Base-by-base conservation (phyloP, 768 basidiomycete species). In the Tulasnella sp. region DNA sequence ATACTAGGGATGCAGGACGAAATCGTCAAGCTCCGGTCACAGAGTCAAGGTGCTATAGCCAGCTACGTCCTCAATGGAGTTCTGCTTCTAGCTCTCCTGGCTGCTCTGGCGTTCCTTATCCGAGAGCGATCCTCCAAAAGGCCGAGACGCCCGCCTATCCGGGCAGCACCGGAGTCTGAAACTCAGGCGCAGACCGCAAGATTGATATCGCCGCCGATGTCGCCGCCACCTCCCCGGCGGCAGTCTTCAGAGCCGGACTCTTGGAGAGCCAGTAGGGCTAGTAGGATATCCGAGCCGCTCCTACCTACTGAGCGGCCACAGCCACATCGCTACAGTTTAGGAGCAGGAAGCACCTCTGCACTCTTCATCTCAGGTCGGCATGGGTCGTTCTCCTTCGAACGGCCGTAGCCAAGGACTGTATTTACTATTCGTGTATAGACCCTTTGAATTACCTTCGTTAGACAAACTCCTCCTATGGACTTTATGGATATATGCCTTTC, bases 1-100 rank as follows among this genome's bases (percentile, higher is more conserved):
- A 64, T 64, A 20, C 31, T 34, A 20, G 31, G n/a, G 3, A 31
- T 64, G 60, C 1, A 64, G 34, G 60, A 31, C 28, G n/a, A 64
- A 24, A 64, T 64, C 60, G 31, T 16, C 60, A 64, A 31, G 60
- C n/a, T 64, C 12, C 4, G 31, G 16, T 5, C 60, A 7, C n/a
- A 34, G 60, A 64, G 31, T 24, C 60, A 64, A 14, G 60, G 60
- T 20, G 73, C 73, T 3, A 75, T 42, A 12, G 73, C 37, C 3
- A 42, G 41, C 44, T 75, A 75, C n/a, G 73, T 75, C 6, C 73
- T 75, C 22, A 75, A 75, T 16, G 73, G 73, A 41, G 44, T 75
- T 40, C n/a, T 75, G 3, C 14, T 41, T 24, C 40, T 75, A 40
- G 73, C 40, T 41, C 73, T 75, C 3, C 20, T 75, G 6, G 73